A percentile compares a stretch with the other conserved stretches of the same genome.
These are phyloP conservation scores for Globisporangium orthogonon DNA, from an alignment of 352 stramenopile species.

Conservation along the genomic window DNA sequence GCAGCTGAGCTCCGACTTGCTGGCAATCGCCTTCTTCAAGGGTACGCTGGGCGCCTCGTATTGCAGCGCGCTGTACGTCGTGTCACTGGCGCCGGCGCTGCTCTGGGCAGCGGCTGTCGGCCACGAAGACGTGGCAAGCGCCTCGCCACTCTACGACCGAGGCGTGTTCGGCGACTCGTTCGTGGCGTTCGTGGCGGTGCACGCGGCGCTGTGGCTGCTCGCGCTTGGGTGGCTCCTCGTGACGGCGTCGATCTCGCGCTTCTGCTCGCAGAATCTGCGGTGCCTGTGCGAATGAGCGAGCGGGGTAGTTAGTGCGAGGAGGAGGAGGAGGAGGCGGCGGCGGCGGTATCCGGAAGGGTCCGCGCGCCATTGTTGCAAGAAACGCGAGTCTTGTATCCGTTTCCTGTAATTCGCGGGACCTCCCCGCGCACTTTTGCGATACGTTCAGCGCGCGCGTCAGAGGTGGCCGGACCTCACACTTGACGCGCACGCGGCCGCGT, in stretches of 20 bases:
- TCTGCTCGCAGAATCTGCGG: slow-evolving; percentile 4
- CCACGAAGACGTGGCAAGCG: not conserved
- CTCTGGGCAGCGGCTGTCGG: not conserved
- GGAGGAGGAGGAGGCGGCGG: no score
- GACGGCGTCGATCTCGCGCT: slow-evolving; percentile 3
- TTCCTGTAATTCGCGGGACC: no score
- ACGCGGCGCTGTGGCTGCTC: not conserved
- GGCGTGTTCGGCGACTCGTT: not conserved
- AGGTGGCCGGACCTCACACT: not conserved
- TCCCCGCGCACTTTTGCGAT: not conserved
- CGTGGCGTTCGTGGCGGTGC: not conserved
- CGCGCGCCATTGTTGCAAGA: not conserved
- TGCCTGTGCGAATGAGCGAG: not conserved
- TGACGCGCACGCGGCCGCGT: not conserved
- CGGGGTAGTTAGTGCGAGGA: not conserved
- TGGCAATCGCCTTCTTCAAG: slow-evolving; percentile 10
- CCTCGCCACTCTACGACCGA: not conserved
- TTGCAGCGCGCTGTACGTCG: slow-evolving; percentile 6
- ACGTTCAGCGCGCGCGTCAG: not conserved
- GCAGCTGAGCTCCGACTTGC: slow-evolving; percentile 10
- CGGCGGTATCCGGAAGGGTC: no score
- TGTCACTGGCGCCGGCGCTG: not conserved
- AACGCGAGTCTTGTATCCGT: no score
- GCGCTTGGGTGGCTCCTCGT: slow-evolving; percentile 7
- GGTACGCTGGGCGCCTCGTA: slow-evolving; percentile 7